Base-by-base conservation (phyloP, 2,329 filamentous ascomycete species). In the Penicillium sp. region DNA sequence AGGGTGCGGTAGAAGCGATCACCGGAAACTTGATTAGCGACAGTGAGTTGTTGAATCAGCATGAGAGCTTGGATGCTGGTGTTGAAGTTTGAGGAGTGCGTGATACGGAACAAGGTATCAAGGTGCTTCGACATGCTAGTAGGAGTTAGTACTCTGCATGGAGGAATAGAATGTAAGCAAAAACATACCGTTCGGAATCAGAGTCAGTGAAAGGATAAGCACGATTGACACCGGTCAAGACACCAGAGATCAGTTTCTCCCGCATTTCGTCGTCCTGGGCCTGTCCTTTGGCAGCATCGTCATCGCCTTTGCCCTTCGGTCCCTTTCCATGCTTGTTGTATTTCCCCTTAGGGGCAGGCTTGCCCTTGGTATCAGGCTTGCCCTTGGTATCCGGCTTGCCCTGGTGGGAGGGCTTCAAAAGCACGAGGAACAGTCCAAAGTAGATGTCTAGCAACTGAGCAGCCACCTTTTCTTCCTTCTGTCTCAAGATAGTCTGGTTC, bases 51-150 rank as follows among this genome's bases (percentile, higher is more conserved):
- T 71, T 97, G 94, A 62, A 99, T 95, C 45, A 99, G 80, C 77
- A 96, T 88, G 61, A 99, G 83, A 33, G 94, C 93, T 75, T 99
- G 94, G 36, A 99, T 90, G 70, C 91, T 94, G 0, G 94, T 99
- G 77, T 97, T 99, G 82, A 99, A 97, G 74, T 99, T 99, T 54
- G 93, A 91, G 0, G 93, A 97, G 75, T 99, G 94, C 0, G 94
- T 96, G 67, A 99, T 94, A 66, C 86, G 88, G 82, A 97, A 99
- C 26, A 99, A 82, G 3, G 93, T 97, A 70, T 97, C 89, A 55
- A 99, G 84, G 69, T 99, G 93, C 56, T 88, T 86, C 68, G 95
- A 90, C 19, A 52, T 51, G 50, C 69, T 67, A 66, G 67, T 63
- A 43, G 16, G 61, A 31, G 28, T 37, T 16, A 51, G 45, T 42